Percentiles rank a stretch among this genome's conserved stretches.
Conservation (phyloP, 2,329 filamentous ascomycete genomes). For the Penicillium sp. region DNA sequence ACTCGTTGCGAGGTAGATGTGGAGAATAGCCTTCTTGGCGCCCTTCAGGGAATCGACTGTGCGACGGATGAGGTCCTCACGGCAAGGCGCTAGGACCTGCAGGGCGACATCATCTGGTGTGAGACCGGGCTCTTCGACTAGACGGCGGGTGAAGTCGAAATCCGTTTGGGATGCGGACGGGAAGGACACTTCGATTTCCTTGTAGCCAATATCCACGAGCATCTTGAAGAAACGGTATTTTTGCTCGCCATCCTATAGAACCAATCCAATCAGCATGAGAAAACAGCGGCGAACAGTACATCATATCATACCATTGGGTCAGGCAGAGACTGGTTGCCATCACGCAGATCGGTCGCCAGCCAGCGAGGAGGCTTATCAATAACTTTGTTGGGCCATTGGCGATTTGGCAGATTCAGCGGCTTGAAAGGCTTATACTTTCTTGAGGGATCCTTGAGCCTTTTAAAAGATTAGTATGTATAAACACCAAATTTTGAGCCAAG, state of each 20-base stretch:
- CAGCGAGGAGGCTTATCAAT: slow-evolving; percentile 85
- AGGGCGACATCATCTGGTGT: slow-evolving; percentile 88
- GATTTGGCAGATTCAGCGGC: slow-evolving; percentile 51
- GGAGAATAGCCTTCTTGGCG: slow-evolving; percentile 88
- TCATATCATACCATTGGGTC: slow-evolving; percentile 76
- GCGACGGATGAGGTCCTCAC: slow-evolving; percentile 82
- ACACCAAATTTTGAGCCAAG: background rate
- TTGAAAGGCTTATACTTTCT: slow-evolving; percentile 51
- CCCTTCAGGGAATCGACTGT: slow-evolving; percentile 88
- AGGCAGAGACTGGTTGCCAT: slow-evolving; percentile 90
- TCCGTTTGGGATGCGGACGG: slow-evolving; percentile 93
- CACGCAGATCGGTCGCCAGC: slow-evolving; percentile 83
- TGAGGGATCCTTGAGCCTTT: slow-evolving; percentile 51
- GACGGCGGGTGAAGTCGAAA: slow-evolving; percentile 86
- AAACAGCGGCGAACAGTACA: background rate
- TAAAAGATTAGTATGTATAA: slow-evolving; percentile 9
- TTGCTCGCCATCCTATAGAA: slow-evolving; percentile 77
- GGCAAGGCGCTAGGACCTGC: slow-evolving; percentile 88
- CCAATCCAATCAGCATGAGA: background rate
- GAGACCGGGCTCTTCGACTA: slow-evolving; percentile 79
- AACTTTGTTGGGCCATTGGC: slow-evolving; percentile 76
- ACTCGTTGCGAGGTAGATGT: slow-evolving; percentile 94
- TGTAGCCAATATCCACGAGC: slow-evolving; percentile 89
- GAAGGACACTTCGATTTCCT: slow-evolving; percentile 96
- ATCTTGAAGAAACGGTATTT: slow-evolving; percentile 96